phyloP scores from a whole-genome alignment of 2,329 filamentous ascomycete genomes.

The Coniochaeta pulveracea region DNA sequence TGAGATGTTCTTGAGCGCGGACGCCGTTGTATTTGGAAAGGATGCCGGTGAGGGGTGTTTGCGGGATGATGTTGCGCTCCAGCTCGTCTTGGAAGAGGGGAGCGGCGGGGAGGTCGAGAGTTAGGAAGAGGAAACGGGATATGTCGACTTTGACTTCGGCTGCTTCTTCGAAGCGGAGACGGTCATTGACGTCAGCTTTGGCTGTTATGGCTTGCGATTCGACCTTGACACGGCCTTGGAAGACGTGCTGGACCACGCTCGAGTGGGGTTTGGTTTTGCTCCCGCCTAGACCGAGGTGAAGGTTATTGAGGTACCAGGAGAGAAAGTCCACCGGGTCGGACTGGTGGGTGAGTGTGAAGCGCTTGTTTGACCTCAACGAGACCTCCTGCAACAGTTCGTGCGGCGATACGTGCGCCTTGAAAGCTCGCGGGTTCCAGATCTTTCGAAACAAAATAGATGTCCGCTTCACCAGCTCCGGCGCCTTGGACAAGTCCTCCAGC shows the following conservation, averaged over 20 bases:
- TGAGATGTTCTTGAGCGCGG: conserved; percentile 76
- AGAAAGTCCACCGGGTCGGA: conserved; percentile 95
- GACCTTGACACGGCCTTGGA: conserved; percentile 85
- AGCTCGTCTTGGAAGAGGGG: conserved; percentile 94
- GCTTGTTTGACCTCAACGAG: conserved; percentile 78
- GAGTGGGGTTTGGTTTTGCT: conserved; percentile 75
- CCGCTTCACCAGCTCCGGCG: conserved; percentile 74
- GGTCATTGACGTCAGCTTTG: conserved; percentile 75
- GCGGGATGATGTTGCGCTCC: conserved; percentile 92
- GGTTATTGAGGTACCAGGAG: conserved; percentile 93
- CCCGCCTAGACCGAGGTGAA: conserved; percentile 84
- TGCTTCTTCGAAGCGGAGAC: conserved; percentile 86
- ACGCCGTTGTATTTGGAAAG: conserved; percentile 89
- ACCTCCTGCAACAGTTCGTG: conserved; percentile 96
- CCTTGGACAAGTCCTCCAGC: conserved; percentile 63
- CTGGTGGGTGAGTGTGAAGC: conserved; percentile 81
- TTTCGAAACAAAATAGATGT: conserved; percentile 88
- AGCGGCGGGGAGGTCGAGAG: conserved; percentile 80
- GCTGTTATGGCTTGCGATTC: conserved; percentile 92
- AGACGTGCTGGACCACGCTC: conserved; percentile 82
- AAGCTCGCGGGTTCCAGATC: conserved; percentile 94
- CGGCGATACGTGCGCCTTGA: conserved; percentile 92
- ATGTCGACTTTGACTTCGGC: conserved; percentile 67
- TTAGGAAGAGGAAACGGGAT: conserved; percentile 80
- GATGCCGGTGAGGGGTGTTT: conserved; percentile 72